Evolutionary conservation across 176 grass and related monocot genomes (phyloP), one percentile per base, ranked within the genome.

Genomic region (Aegilops longissima): DNA sequence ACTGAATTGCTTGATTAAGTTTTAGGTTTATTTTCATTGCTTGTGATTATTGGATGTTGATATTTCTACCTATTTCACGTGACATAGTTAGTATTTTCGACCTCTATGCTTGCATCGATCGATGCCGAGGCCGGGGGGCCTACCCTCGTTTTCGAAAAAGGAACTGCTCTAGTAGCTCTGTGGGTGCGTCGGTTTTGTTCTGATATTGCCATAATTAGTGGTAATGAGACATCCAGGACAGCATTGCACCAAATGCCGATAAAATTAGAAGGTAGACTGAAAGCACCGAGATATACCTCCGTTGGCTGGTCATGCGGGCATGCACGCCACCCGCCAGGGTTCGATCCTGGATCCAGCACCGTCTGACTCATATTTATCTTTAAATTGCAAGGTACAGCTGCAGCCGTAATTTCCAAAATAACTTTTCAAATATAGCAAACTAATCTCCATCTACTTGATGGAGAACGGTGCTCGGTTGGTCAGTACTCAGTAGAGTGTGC

Each of bases 41-140:
- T 49, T 75, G 35, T 74, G 75, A 73, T 80, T 56, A 61, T 84
- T 25, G 40, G 73, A 70, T 79, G 40, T 36, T 66, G 6, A 5
- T 33, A 66, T 40, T 70, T 49, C 2, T 61, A 70, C 80, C 29
- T 6, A 18, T 69, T 67, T 73, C 85, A 76, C 80, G 65, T 30
- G 76, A 91, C 68, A 58, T 20, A 8, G 8, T 62, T 8, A 73
- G 16, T 80, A 78, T 31, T 73, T 18, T 77, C 2, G 9, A 82
- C 33, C 66, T 64, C 23, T 44, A 74, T 54, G 16, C 5, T 5
- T 18, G 51, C 51, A 18, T 54, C 51, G 51, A 18, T 54, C 1
- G 56, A 59, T 59, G 20, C 56, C 2, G 56, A 21, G 56, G 56
- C 56, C 56, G 0, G 20, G 1, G 20, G 56, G 20, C 21, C 20